phyloP scores from a whole-genome alignment of 2,329 filamentous ascomycete species.

The Cladophialophora chaetospira region DNA sequence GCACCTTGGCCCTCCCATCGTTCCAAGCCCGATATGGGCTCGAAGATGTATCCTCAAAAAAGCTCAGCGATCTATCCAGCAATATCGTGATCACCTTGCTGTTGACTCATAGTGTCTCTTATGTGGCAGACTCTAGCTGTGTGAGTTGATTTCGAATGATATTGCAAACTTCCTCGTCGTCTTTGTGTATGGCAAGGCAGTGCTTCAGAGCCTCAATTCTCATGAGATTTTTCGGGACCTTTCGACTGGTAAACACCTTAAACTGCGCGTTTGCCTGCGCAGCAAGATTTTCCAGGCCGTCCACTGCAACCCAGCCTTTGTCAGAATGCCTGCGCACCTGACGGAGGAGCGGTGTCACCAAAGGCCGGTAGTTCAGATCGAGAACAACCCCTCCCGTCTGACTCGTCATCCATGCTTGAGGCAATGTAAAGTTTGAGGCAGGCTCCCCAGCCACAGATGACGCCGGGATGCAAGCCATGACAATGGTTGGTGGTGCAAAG shows the following conservation, averaged over 20 bases:
- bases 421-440: not conserved
- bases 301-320: not conserved
- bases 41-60: too few species aligned
- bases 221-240: not conserved
- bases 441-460: not conserved
- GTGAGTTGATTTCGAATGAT: not conserved
- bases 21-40: too few species aligned
- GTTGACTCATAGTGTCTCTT: too few species aligned
- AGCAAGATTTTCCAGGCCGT: not conserved
- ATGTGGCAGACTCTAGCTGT: not conserved
- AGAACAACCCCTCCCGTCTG: not conserved
- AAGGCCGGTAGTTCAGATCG: not conserved
- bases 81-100: too few species aligned
- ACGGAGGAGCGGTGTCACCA: not conserved
- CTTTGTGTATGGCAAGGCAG: not conserved
- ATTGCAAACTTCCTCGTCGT: not conserved
- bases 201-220: not conserved
- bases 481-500: not conserved
- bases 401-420: not conserved
- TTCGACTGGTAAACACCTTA: not conserved
- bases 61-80: too few species aligned
- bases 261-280: not conserved
- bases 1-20: too few species aligned
- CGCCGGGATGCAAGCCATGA: not conserved
- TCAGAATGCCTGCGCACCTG: not conserved